Base-by-base conservation (phyloP, 148 eudicot genomes). In the Chenopodium formosanum region DNA sequence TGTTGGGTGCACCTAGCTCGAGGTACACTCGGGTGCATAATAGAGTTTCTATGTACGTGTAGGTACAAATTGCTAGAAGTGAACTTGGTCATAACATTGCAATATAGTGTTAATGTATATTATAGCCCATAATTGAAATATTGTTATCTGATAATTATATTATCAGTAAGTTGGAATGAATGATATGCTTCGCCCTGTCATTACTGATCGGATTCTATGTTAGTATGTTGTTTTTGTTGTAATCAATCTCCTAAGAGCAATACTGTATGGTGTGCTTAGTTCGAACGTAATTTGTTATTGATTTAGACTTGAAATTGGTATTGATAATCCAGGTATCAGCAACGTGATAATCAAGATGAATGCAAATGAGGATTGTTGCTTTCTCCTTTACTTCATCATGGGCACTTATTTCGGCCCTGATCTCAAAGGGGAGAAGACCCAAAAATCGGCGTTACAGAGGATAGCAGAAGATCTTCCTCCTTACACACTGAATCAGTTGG, bases 341-440 rank as follows among this genome's bases (percentile, higher is more conserved):
- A 78, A 37, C 37, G 63, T 37, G 10, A 40, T 37, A 62, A 66
- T 40, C 84, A 66, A 70, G 47, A 80, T 76, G 78, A 74, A 74
- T 72, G 84, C 78, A 12, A 89, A 76, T 78, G 92, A 89, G 79
- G 93, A 94, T 79, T 88, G 89, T 77, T 85, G 80, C 82, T 94
- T 94, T 84, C 92, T 94, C 73, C 80, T 93, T 37, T 86, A 89
- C 82, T 89, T 94, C 79, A 89, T 92, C 74, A 89, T 90, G 89
- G 98, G 98, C 25, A 84, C 88, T 60, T 94, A 91, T 76, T 91
- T 94, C 60, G 98, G 90, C 7, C 98, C 98, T 34, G 90, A 91
- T 85, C 83, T 94, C 67, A 80, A 76, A 82, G 89, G 63, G 13
- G 90, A 90, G 81, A 70, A 44, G 7, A 89, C 89, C 62, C 89